phyloP scores from a whole-genome alignment of 176 grass and related monocot species.

The Alloteropsis semialata region DNA sequence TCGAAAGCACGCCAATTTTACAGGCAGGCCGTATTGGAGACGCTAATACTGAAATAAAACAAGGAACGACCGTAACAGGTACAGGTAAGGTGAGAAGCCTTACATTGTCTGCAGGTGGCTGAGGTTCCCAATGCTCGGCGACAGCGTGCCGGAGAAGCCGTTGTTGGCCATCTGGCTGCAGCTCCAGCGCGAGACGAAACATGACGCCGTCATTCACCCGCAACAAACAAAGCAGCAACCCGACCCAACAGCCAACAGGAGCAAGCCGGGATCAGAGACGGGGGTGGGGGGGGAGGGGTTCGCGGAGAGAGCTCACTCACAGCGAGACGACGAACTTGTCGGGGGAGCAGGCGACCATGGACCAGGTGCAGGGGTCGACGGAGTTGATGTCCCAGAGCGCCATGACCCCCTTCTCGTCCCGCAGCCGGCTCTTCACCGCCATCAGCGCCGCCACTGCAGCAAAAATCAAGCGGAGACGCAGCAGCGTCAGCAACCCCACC shows the following conservation, averaged over 20 bases:
- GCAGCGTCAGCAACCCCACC: not conserved
- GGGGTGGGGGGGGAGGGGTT: not conserved
- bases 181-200: slow-evolving; percentile 10
- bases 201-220: not conserved
- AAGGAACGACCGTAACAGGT: not conserved
- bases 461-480: not conserved
- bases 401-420: slow-evolving; percentile 78
- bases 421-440: slow-evolving; percentile 86
- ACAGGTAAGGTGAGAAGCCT: slow-evolving; percentile 21
- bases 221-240: not conserved
- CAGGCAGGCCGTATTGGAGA: not conserved
- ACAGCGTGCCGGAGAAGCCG: slow-evolving; percentile 63
- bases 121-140: slow-evolving; percentile 83
- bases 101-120: slow-evolving; percentile 88
- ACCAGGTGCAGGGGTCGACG: slow-evolving; percentile 98
- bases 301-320: slow-evolving; percentile 28
- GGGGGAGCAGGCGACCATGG: slow-evolving; percentile 83
- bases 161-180: slow-evolving; percentile 97
- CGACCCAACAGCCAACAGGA: not conserved
- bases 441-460: slow-evolving; percentile 90
- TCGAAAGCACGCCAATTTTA: not conserved
- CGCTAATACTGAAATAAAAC: not conserved
- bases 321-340: slow-evolving; percentile 86
- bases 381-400: slow-evolving; percentile 89
- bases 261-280: not conserved